A percentile compares a stretch with the other conserved stretches of the same genome.
Evolutionary conservation across 352 stramenopile species (phyloP).

Genomic region (Globisporangium orthogonon): DNA sequence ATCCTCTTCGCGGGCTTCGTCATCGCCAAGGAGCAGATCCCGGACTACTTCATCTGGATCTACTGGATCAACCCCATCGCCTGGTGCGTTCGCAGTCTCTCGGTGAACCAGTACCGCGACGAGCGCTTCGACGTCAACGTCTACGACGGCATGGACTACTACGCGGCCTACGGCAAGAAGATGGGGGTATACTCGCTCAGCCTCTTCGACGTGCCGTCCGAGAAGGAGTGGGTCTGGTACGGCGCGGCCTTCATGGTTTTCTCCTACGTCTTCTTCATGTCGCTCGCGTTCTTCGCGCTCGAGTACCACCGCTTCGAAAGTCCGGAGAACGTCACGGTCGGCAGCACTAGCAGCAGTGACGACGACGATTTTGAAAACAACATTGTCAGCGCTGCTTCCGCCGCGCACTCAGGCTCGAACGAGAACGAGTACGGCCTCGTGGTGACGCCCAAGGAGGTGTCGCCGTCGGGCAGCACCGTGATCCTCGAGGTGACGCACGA

Average conservation of each 20-base stretch:
- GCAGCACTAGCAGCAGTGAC: slow-evolving; percentile 7
- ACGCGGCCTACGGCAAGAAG: slow-evolving; percentile 7
- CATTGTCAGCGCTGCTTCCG: too few relatives aligned
- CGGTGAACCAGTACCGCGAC: slow-evolving; percentile 14
- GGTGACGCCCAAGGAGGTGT: background rate
- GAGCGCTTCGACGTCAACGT: slow-evolving; percentile 2
- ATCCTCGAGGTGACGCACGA: background rate
- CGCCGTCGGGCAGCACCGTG: background rate
- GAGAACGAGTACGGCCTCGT: slow-evolving; percentile 7
- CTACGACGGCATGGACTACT: slow-evolving; percentile 14
- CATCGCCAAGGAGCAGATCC: slow-evolving; percentile 34
- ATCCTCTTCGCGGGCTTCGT: slow-evolving; percentile 51
- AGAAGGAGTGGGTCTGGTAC: slow-evolving; percentile 23
- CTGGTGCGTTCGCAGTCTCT: slow-evolving; percentile 17
- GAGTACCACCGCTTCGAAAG: slow-evolving; percentile 17
- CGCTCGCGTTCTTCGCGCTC: slow-evolving; percentile 12
- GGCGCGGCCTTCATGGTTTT: slow-evolving; percentile 31
- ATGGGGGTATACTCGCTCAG: slow-evolving; percentile 38
- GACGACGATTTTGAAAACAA: too few relatives aligned
- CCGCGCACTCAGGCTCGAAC: too few relatives aligned
- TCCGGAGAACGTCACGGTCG: slow-evolving; percentile 20
- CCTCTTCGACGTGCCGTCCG: slow-evolving; percentile 21
- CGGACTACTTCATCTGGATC: slow-evolving; percentile 24
- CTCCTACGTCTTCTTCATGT: slow-evolving; percentile 33
- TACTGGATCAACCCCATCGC: slow-evolving; percentile 24